Conservation (phyloP, 352 stramenopile genomes). For the Peronospora belbahrii region DNA sequence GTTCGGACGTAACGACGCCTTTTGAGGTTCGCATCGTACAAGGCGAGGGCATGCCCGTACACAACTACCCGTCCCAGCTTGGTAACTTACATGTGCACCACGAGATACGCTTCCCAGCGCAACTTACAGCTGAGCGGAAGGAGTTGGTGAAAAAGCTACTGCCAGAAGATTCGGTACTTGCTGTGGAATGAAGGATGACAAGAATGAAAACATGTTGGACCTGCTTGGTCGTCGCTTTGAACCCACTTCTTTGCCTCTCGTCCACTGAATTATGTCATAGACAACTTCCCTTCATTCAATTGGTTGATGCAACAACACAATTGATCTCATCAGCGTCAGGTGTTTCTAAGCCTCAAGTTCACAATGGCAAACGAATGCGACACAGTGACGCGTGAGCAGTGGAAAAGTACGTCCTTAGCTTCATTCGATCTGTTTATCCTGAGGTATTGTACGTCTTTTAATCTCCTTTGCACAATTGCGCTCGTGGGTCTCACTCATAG, state of each 20-base stretch:
- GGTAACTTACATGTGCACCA: constrained; percentile 94
- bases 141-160: constrained; percentile 52
- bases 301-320: too few relatives aligned
- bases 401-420: constrained; percentile 19
- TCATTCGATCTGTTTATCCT: not conserved
- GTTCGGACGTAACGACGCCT: constrained; percentile 85
- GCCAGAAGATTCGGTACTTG: constrained; percentile 12
- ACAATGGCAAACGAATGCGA: constrained; percentile 11
- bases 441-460: too few relatives aligned
- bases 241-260: too few relatives aligned
- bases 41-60: constrained; percentile 94
- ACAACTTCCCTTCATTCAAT: too few relatives aligned
- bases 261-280: too few relatives aligned
- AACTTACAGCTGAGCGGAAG: constrained; percentile 86
- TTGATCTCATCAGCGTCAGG: constrained; percentile 3
- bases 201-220: not conserved
- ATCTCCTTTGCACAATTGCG: too few relatives aligned
- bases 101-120: constrained; percentile 90
- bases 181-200: constrained; percentile 16
- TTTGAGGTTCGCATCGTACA: constrained; percentile 89
- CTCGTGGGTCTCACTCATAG: constrained; percentile 14
- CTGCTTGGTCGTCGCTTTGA: not conserved
- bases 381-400: constrained; percentile 10
- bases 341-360: not conserved
- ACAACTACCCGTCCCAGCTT: constrained; percentile 83